A percentile compares a stretch with the other conserved stretches of the same genome.
phyloP scores from a whole-genome alignment of 805 yeast genomes.

The Blastobotrys mokoenaii region DNA sequence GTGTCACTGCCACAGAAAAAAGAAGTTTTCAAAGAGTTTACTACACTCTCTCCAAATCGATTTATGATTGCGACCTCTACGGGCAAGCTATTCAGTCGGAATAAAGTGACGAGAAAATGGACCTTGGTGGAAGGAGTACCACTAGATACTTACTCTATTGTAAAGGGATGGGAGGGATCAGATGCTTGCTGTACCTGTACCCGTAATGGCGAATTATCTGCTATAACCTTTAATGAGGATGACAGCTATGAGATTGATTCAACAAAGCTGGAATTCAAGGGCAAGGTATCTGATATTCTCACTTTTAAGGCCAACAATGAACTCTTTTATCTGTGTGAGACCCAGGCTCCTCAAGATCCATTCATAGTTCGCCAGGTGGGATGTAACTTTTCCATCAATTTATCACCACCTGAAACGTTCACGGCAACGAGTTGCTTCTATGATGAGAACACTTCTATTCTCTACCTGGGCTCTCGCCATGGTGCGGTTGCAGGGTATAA shows the following conservation, averaged over 20 bases:
- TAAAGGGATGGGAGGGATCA: constrained; percentile 34
- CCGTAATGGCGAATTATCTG: constrained; percentile 24
- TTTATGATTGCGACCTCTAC: constrained; percentile 44
- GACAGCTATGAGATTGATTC: no score
- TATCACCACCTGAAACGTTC: constrained; percentile 37
- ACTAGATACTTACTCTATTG: constrained; percentile 14
- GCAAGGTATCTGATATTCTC: constrained; percentile 23
- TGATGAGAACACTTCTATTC: constrained; percentile 30
- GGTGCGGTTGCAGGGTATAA: constrained; percentile 56
- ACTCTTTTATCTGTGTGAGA: constrained; percentile 41
- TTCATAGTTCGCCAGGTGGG: constrained; percentile 37
- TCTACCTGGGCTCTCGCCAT: constrained; percentile 64
- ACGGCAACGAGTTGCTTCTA: constrained; percentile 50
- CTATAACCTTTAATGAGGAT: no score
- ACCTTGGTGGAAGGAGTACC: constrained; percentile 5
- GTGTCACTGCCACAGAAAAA: constrained; percentile 25
- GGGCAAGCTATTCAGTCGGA: constrained; percentile 42
- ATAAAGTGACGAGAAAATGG: constrained; percentile 8
- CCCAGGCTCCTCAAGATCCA: constrained; percentile 58
- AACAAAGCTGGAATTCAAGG: constrained; percentile 29
- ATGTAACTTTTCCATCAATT: constrained; percentile 21
- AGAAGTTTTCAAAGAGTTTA: constrained; percentile 57
- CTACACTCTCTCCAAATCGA: constrained; percentile 36
- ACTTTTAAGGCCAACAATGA: constrained; percentile 8
- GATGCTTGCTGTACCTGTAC: constrained; percentile 34